Conservation (phyloP, 129 eudicot species). For the Helichrysum umbraculigerum region DNA sequence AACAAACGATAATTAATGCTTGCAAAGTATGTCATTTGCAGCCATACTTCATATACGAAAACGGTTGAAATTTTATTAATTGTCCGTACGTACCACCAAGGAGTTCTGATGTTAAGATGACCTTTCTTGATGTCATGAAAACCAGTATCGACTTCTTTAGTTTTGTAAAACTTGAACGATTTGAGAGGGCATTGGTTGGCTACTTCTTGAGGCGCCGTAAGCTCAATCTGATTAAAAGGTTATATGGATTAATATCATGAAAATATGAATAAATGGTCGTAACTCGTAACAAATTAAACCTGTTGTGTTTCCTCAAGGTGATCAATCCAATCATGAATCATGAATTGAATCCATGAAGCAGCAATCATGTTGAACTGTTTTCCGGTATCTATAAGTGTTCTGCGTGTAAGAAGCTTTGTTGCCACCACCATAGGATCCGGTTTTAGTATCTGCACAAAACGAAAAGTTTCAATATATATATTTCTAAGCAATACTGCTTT, state of each 20-base stretch:
- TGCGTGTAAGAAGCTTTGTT: slow-evolving; percentile 67
- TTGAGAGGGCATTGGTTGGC: slow-evolving; percentile 60
- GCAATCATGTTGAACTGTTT: slow-evolving; percentile 71
- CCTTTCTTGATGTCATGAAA: slow-evolving; percentile 48
- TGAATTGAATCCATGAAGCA: slow-evolving; percentile 68
- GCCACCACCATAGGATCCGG: slow-evolving; percentile 80
- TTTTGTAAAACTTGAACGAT: slow-evolving; percentile 52
- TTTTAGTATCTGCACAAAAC: slow-evolving; percentile 39
- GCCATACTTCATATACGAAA: too few species aligned
- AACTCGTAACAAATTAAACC: slow-evolving; percentile 23
- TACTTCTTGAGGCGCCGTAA: slow-evolving; percentile 54
- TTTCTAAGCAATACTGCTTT: too few species aligned
- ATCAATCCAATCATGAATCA: slow-evolving; percentile 78
- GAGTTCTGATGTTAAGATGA: slow-evolving; percentile 53
- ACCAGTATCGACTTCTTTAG: slow-evolving; percentile 54
- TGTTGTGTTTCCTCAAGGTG: slow-evolving; percentile 59
- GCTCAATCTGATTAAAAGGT: slow-evolving; percentile 42
- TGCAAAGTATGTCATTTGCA: too few species aligned
- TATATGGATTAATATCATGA: too few species aligned
- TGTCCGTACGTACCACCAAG: slow-evolving; percentile 62
- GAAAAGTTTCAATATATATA: not conserved
- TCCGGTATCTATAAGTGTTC: slow-evolving; percentile 52
- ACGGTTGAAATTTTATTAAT: not conserved
- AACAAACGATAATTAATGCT: too few species aligned
- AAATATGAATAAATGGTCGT: too few species aligned